phyloP scores from a whole-genome alignment of 2,329 filamentous ascomycete species.

The Penicillium thymicola region DNA sequence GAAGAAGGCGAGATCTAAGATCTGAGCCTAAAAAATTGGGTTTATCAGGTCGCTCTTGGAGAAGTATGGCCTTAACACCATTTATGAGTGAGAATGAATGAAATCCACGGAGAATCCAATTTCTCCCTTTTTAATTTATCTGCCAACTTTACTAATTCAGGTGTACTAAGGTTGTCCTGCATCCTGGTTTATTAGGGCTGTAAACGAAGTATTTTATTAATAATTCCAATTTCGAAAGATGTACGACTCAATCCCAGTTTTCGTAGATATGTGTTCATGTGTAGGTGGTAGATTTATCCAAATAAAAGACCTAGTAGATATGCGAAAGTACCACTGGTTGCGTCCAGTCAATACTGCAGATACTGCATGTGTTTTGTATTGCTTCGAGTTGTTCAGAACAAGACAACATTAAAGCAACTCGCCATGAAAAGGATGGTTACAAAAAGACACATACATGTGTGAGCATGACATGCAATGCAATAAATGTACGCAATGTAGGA shows the following conservation, averaged over 20 bases:
- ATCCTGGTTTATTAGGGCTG: not conserved
- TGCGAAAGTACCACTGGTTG: not conserved
- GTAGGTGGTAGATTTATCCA: not conserved
- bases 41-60: too few relatives aligned
- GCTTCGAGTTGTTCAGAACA: not conserved
- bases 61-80: not conserved
- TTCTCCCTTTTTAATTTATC: not conserved
- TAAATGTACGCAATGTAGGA: not conserved
- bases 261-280: not conserved
- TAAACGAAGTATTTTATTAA: too few relatives aligned
- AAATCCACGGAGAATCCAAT: not conserved
- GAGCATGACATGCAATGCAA: not conserved
- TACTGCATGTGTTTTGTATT: not conserved
- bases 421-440: not conserved
- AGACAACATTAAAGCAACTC: not conserved
- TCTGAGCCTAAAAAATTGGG: not conserved
- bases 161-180: not conserved
- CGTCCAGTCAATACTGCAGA: too few relatives aligned
- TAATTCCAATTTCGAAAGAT: not conserved
- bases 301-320: not conserved
- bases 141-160: not conserved
- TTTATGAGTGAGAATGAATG: not conserved
- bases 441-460: too few relatives aligned
- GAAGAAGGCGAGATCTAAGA: slow-evolving; percentile 43
- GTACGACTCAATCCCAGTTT: not conserved